Evolutionary conservation across 2,329 filamentous ascomycete species (phyloP), one percentile per base, ranked within the genome.

Genomic region (Monilinia vaccinii-corymbosi): DNA sequence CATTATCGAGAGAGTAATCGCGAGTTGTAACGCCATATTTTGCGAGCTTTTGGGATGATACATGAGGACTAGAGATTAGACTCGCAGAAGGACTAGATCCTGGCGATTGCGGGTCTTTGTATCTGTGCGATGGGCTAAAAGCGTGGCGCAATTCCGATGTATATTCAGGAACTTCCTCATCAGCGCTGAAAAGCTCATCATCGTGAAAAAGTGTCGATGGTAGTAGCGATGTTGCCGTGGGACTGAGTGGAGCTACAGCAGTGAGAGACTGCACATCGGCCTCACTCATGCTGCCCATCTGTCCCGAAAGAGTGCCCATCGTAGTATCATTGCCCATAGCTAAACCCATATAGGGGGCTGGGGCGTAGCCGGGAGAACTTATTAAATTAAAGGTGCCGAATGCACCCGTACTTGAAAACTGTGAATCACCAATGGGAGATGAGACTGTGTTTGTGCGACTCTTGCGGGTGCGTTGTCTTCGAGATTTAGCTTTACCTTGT

Each of bases 181-280:
- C 64, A 65, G 42, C 77, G 66, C 77, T 79, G 11, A 74, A 76
- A n/a, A 78, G 75, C 18, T 86, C 84, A 44, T 85, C 79, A 51
- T 88, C 86, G 56, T 74, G 73, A 60, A 82, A 79, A 4, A 87
- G 75, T 61, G 82, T 83, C 1, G 88, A 88, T 0, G 89, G 89
- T 18, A 95, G 75, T 4, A 93, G 77, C 18, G 86, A 81, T 32
- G 87, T 85, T 2, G 89, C 89, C 4, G 87, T 88, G 1, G 89
- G 89, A 67, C 88, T 92, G 71, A 93, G 81, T 1, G 87, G 87
- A 2, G 87, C 88, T 32, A 82, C 84, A 21, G 79, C 81, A 3
- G 80, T 84, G 40, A 87, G 71, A 21, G 78, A 78, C 61, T 82
- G 82, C 5, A 86, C 74, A 21, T 87, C 85, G 1, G 83, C 80